phyloP scores from a whole-genome alignment of 2,329 filamentous ascomycete genomes.

The Triangularia setosa region DNA sequence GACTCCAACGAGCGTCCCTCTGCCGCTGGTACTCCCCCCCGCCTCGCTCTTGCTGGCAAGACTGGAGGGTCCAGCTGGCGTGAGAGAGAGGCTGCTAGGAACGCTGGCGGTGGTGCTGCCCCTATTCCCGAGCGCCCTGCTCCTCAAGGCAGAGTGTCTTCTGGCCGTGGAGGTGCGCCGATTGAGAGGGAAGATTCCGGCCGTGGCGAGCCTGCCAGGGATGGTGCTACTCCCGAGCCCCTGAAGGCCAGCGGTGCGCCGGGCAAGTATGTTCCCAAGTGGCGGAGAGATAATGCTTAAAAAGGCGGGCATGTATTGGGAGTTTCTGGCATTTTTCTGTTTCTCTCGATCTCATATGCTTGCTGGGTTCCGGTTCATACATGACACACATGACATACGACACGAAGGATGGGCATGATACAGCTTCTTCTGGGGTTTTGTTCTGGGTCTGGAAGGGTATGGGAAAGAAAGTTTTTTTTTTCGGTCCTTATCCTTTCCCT shows the following conservation, averaged over 20 bases:
- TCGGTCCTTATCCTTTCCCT: neutral
- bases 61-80: conserved; percentile 51
- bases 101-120: conserved; percentile 17
- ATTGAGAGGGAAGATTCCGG: neutral
- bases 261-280: conserved; percentile 58
- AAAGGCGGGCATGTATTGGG: neutral
- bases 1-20: conserved; percentile 44
- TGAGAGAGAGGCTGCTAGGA: conserved; percentile 54
- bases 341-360: neutral
- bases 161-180: conserved; percentile 9
- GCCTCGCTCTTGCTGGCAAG: conserved; percentile 49
- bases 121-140: conserved; percentile 24
- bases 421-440: neutral
- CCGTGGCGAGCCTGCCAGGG: conserved; percentile 18
- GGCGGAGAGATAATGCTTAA: conserved; percentile 24
- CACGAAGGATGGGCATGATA: neutral
- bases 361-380: neutral
- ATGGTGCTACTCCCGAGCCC: conserved; percentile 43
- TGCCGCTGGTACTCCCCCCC: conserved; percentile 45
- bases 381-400: neutral
- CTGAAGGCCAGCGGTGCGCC: conserved; percentile 50
- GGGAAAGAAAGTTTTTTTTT: neutral
- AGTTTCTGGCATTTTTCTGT: neutral
- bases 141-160: conserved; percentile 31
- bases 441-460: neutral